Evolutionary conservation across 345 rosid genomes (phyloP).

Genomic region (Ricinus communis): DNA sequence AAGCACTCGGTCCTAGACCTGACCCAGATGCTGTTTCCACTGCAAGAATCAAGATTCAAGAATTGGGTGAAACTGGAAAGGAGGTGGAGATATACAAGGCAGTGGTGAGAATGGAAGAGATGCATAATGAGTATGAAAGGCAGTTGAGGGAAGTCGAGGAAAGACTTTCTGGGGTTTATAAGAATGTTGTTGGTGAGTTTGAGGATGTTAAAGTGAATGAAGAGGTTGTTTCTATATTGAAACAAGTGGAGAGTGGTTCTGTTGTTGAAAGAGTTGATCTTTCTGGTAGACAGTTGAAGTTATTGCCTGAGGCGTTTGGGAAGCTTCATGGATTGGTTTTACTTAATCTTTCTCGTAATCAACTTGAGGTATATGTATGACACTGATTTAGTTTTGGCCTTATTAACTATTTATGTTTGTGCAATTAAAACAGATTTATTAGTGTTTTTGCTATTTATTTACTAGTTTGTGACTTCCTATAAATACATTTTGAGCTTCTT

Average conservation of each 20-base stretch:
- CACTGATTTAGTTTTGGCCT: not conserved
- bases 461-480: not conserved
- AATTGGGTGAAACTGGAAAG: not conserved
- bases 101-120: constrained; percentile 24
- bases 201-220: constrained; percentile 10
- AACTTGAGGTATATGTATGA: constrained; percentile 17
- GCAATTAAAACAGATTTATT: not conserved
- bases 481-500: not conserved
- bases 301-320: constrained; percentile 27
- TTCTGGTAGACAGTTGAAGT: constrained; percentile 24
- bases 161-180: constrained; percentile 23
- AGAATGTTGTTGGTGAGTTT: constrained; percentile 1
- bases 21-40: constrained; percentile 20
- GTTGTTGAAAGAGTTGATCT: constrained; percentile 27
- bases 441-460: not conserved
- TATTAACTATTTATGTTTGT: not conserved
- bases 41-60: constrained; percentile 19
- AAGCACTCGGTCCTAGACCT: constrained; percentile 18
- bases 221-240: constrained; percentile 15
- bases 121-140: constrained; percentile 20
- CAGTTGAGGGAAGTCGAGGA: constrained; percentile 21
- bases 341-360: constrained; percentile 30
- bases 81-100: constrained; percentile 24
- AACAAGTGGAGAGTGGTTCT: constrained; percentile 16
- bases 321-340: constrained; percentile 20